Base-by-base conservation (phyloP, 208 protist species). In the Wallacemonas collosoma region DNA sequence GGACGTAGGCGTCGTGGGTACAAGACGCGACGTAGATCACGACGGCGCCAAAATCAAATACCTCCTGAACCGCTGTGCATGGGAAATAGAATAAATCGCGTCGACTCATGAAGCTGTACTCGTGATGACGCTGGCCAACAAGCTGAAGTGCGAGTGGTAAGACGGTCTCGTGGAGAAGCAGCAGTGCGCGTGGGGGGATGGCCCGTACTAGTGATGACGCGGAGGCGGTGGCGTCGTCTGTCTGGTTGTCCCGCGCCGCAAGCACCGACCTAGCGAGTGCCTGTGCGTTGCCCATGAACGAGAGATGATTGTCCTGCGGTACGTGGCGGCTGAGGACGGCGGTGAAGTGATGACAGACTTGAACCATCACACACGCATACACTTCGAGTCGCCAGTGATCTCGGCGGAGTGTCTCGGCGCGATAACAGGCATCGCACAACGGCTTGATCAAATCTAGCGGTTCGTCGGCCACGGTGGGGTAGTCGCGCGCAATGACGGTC, bases 381-480 rank as follows among this genome's bases (percentile, higher is more conserved):
- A 76, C 76, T 73, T 93, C 87, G 43, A 91, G 79, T 26, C 86
- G 82, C 90, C 90, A 95, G 17, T 80, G 78, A 45, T 91, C 85
- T n/a, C 81, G 65, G 0, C 90, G 85, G 0, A 57, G 73, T 41
- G 81, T 88, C 64, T 78, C 67, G 2, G 74, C 74, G 5, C 80
- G 74, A 50, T 87, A 81, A 54, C 83, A 86, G 17, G 81, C 77
- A 61, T 94, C 72, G 62, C 84, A 86, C 9, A 94, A 66, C 3
- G 71, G 79, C 64, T 79, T 83, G 8, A 88, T 71, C 41, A 94
- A 62, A 26, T 81, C 81, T 43, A 85, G 56, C 2, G 72, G 62
- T 3, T 56, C 72, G 2, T 70, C 67, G 1, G 82, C 76, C 38
- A 80, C 71, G 41, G 17, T 5, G n/a, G 81, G 80, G 68, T 83